Base-by-base conservation (phyloP, 106 monocot species). In the Dendrobium chrysotoxum region DNA sequence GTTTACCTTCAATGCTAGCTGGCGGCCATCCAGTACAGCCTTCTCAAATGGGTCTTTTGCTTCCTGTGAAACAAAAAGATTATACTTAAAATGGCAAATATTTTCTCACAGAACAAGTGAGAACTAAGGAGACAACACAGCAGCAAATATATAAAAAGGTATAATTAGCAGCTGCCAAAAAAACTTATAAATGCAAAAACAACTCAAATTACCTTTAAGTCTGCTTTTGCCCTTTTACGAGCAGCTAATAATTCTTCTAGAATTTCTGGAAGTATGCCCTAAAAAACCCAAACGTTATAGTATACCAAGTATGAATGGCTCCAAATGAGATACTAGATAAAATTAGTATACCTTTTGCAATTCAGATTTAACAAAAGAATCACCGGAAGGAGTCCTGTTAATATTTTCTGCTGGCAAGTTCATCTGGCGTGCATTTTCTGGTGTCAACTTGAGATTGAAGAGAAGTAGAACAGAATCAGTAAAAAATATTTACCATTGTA, bases 181-280 rank as follows among this genome's bases (percentile, higher is more conserved):
- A 42, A 40, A 67, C 50, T 2, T 18, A 65, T n/a, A 5, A 65
- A 57, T 58, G 79, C 41, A 72, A 40, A 26, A 50, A 57, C 42
- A 10, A 40, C 15, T 46, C 35, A 77, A 76, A 78, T 57, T 53
- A 99, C 99, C 89, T 99, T 99, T 67, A 99, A 54, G 92, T 99
- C 99, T 75, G 99, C 95, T 93, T 99, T 99, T 41, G 99, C 99
- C 83, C 95, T 99, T 88, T 93, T 99, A 72, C 99, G 99, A 87
- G 95, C 99, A 87, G 95, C 82, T 83, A 99, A 86, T 67, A 99
- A 85, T 82, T 99, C 99, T 87, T 99, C 99, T 81, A 99, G 93
- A 79, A 99, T 95, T 90, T 99, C 99, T 83, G 99, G 99, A 55
- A 99, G 89, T 82, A 99, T 90, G 31, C 99, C 99, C 99, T 99